phyloP scores from a whole-genome alignment of 2,329 filamentous ascomycete genomes.

The Colletotrichum sp. region DNA sequence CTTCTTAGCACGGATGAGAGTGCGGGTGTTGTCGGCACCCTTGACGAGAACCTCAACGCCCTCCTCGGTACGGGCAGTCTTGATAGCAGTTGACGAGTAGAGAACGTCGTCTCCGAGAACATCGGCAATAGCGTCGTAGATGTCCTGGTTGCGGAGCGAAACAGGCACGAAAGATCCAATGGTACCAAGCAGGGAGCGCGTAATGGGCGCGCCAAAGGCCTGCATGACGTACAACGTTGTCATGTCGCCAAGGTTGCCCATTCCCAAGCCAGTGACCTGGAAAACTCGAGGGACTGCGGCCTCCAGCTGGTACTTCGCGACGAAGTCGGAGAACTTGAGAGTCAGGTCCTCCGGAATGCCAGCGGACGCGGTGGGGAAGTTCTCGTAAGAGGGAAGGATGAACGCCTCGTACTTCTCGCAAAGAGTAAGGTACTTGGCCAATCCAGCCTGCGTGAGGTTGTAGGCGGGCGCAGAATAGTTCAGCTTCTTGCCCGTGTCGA shows the following conservation, averaged over 20 bases:
- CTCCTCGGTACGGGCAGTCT: slow-evolving; percentile 30
- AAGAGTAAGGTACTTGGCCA: slow-evolving; percentile 32
- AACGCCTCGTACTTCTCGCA: slow-evolving; percentile 34
- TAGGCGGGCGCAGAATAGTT: slow-evolving; percentile 27
- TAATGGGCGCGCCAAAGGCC: slow-evolving; percentile 39
- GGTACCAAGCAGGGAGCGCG: slow-evolving; percentile 33
- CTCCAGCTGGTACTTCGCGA: slow-evolving; percentile 49
- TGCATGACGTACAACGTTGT: slow-evolving; percentile 54
- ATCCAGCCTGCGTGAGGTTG: slow-evolving; percentile 26
- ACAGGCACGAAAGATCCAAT: slow-evolving; percentile 34
- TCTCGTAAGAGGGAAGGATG: slow-evolving; percentile 37
- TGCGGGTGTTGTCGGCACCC: slow-evolving; percentile 20
- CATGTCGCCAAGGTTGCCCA: slow-evolving; percentile 45
- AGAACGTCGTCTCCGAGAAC: slow-evolving; percentile 41
- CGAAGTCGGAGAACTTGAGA: slow-evolving; percentile 37
- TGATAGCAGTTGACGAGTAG: slow-evolving; percentile 37
- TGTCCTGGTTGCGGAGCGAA: slow-evolving; percentile 41
- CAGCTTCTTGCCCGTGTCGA: slow-evolving; percentile 36
- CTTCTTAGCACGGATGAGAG: slow-evolving; percentile 33
- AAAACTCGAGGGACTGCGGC: slow-evolving; percentile 45
- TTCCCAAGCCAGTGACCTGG: slow-evolving; percentile 44
- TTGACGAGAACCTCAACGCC: slow-evolving; percentile 35
- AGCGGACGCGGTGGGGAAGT: slow-evolving; percentile 43
- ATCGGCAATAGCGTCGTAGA: slow-evolving; percentile 41
- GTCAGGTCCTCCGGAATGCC: slow-evolving; percentile 34